phyloP scores from a whole-genome alignment of 345 rosid genomes.

The Trapa bicornis region DNA sequence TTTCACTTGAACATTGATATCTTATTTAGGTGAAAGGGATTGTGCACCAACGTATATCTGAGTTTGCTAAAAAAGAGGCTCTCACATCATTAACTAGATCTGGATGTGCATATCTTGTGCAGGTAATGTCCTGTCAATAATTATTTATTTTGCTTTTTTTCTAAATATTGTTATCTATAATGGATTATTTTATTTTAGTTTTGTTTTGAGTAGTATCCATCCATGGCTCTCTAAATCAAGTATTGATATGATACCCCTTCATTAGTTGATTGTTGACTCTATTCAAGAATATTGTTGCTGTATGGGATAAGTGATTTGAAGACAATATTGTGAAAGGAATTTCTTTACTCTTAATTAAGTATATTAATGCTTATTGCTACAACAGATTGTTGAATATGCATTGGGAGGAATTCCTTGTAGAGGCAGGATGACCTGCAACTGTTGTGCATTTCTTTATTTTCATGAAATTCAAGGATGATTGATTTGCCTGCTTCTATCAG shows the following conservation, averaged over 20 bases:
- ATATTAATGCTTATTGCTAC: not conserved
- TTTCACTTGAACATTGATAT: not conserved
- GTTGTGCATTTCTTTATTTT: not conserved
- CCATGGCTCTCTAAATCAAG: not conserved
- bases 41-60: conserved; percentile 78
- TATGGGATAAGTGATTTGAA: not conserved
- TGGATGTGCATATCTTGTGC: conserved; percentile 92
- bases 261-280: not conserved
- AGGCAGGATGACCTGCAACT: not conserved
- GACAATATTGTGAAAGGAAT: not conserved
- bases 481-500: not conserved
- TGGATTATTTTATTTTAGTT: not conserved
- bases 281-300: not conserved
- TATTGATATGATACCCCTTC: not conserved
- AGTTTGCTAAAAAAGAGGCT: conserved; percentile 80
- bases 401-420: not conserved
- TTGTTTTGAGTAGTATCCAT: not conserved
- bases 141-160: not conserved
- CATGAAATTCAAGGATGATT: not conserved
- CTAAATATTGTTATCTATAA: not conserved
- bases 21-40: conserved; percentile 62
- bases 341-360: not conserved
- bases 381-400: not conserved
- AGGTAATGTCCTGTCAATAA: conserved; percentile 30
- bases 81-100: conserved; percentile 91